Evolutionary conservation across 495 filamentous ascomycete genomes (phyloP), one percentile per base, ranked within the genome.

Genomic region (Cenococcum geophilum): DNA sequence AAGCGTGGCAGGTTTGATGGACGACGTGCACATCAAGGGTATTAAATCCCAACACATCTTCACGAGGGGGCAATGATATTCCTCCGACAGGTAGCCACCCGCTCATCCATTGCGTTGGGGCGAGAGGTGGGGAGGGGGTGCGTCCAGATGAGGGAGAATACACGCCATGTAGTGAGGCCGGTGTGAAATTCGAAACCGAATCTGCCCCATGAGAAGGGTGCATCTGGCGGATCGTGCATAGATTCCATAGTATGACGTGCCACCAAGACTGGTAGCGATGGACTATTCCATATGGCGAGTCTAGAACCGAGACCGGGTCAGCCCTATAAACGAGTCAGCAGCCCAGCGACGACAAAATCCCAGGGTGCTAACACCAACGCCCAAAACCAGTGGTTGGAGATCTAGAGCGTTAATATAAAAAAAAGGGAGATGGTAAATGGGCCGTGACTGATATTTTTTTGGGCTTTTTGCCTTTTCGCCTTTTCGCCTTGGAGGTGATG

Each of bases 41-140:
- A 14, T 4, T 45, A 45, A 45, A 45, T 16, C 14, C 49, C 14
- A 32, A 16, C 23, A 20, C 23, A 22, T 52, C 49, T 25, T 23
- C 49, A 52, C 21, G 5, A 32, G 14, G 5, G 16, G 14, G 60
- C 58, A 54, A 63, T 35, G 22, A 42, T 23, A 11, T 32, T 14
- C 14, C 5, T 5, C 10, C 27, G 32, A 21, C 25, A 36, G 20
- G 60, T 43, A 58, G 54, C 54, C 36, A 63, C 23, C 55, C 55
- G 55, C 49, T 58, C 45, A 42, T 52, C 43, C 54, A 32, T 32
- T 11, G 22, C 5, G 22, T n/a, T 21, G 36, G 51, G 36, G 0
- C 32, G 43, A 27, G 20, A 37, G 35, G 35, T 6, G n/a, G 20
- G 32, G 5, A 10, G 9, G 23, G 12, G 27, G 5, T 20, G n/a